Evolutionary conservation across 2,329 filamentous ascomycete species (phyloP), one percentile per base, ranked within the genome.

Genomic region (Aspergillus fumigatus): DNA sequence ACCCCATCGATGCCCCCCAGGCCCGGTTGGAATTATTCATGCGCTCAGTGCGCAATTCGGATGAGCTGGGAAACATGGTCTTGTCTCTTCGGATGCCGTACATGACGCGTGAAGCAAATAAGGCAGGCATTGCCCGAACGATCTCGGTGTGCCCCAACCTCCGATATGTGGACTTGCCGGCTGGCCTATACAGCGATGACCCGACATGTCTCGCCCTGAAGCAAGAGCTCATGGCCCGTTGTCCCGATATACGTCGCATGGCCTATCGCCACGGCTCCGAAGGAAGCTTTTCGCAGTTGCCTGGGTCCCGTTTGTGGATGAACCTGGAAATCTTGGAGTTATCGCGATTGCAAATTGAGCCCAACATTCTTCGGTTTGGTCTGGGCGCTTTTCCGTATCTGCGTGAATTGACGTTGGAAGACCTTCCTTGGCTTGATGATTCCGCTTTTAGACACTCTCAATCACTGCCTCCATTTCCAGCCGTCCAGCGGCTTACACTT

Each of bases 81-180:
- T 78, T 87, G 67, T 92, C 88, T 65, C 80, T 97, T 67, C 96
- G 96, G 78, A 86, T 91, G 57, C 91, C 93, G 6, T 97, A 96
- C 74, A 97, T 97, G 93, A 88, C 93, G 53, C 86, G 93, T 56
- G 91, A 97, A 77, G 89, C 89, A 1, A 89, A 84, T 70, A 91
- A 94, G 71, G 83, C 89, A 53, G 89, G 93, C 61, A 83, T 97
- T 50, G 92, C 93, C 9, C 86, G 92, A 51, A 90, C 89, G 26
- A 88, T 97, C 50, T 90, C 91, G 40, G 89, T 92, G 25, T 81
- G 93, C 47, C 90, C 91, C 29, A 92, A 93, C 67, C 79, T 97
- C 48, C 88, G 85, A 71, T 97, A 94, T 72, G 88, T 96, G 63
- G 93, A 97, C 73, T 82, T 97, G 7, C 93, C 93, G 4, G 89